Conservation (phyloP, 2,329 filamentous ascomycete genomes). For the Epicoccum nigrum region DNA sequence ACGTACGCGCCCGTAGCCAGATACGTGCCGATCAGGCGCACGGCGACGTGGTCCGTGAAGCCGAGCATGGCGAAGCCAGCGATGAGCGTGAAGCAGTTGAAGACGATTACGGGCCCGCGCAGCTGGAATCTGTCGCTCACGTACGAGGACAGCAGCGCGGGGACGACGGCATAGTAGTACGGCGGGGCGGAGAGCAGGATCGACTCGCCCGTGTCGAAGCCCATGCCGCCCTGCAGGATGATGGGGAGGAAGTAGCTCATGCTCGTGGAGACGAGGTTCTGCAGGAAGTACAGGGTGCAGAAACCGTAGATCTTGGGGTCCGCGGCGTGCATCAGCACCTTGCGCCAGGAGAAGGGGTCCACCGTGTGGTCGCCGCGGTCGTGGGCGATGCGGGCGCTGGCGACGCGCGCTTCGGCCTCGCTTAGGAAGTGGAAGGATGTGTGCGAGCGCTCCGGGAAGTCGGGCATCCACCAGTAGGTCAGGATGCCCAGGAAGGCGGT, state of each 20-base stretch:
- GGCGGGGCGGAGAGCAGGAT: constrained; percentile 71
- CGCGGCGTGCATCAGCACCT: constrained; percentile 62
- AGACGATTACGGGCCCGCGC: constrained; percentile 67
- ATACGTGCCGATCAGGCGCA: constrained; percentile 69
- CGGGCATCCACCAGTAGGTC: constrained; percentile 74
- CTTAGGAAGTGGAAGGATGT: constrained; percentile 64
- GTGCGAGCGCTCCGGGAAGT: constrained; percentile 68
- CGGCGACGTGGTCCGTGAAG: constrained; percentile 63
- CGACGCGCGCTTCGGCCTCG: constrained; percentile 61
- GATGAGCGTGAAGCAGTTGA: constrained; percentile 68
- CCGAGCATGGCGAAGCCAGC: constrained; percentile 70
- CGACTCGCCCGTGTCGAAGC: constrained; percentile 49
- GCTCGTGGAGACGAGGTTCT: constrained; percentile 70
- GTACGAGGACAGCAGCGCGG: constrained; percentile 66
- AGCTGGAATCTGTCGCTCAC: constrained; percentile 66
- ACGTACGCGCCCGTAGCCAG: constrained; percentile 72
- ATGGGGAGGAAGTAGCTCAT: constrained; percentile 70
- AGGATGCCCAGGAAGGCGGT: constrained; percentile 62
- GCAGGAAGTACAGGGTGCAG: constrained; percentile 67
- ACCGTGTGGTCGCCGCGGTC: constrained; percentile 66
- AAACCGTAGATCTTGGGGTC: constrained; percentile 71
- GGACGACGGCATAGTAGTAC: constrained; percentile 70
- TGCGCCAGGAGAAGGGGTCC: constrained; percentile 62
- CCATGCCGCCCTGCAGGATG: constrained; percentile 59
- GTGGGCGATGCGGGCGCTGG: constrained; percentile 61